Base-by-base conservation (phyloP, 331 rosid genomes). In the Stylosanthes scabra region DNA sequence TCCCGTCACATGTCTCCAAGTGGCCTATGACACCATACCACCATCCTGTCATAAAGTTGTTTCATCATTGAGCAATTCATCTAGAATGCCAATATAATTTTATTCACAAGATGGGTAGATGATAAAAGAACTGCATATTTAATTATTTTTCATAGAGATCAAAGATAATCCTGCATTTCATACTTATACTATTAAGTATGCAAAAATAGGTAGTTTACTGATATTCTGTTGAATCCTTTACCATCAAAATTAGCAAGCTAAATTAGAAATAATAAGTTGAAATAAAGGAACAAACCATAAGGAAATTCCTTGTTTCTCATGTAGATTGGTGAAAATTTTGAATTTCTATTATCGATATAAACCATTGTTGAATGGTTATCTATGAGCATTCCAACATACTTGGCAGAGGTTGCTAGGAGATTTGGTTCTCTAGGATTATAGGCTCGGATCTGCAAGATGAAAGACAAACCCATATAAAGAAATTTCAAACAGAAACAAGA, bases 21-120 rank as follows among this genome's bases (percentile, higher is more conserved):
- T 91, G 97, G 57, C 94, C 94, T 68, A 91, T 89, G 58, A 87
- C 73, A 59, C 94, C 97, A 78, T 88, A 91, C 97, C 97, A 91
- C 97, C 97, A 91, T 82, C 94, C 97, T 91, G 87, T 84, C 82
- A 85, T 74, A 59, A 51, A 59, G 74, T 29, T 66, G 75, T 60
- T 74, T 65, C 58, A 20, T 80, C 80, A 79, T 50, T 7, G 5
- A 67, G 37, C 64, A 58, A 27, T 70, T 69, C 51, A 68, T 62
- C 56, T 40, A 37, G 7, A 52, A 37, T 11, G 44, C 27, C 66
- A 59, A 31, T 74, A 42, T 7, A 14, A 41, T 55, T 56, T 31
- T 68, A 62, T 47, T 56, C 42, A 63, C 41, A 68, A 46, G 60
- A 80, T 70, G 56, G 37, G 76, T 59, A 81, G 39, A 51, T 59